Percentiles rank a stretch among this genome's conserved stretches.
These are phyloP conservation scores for Lanmaoa rubissima DNA, from an alignment of 768 basidiomycete species.

Conservation along the genomic window DNA sequence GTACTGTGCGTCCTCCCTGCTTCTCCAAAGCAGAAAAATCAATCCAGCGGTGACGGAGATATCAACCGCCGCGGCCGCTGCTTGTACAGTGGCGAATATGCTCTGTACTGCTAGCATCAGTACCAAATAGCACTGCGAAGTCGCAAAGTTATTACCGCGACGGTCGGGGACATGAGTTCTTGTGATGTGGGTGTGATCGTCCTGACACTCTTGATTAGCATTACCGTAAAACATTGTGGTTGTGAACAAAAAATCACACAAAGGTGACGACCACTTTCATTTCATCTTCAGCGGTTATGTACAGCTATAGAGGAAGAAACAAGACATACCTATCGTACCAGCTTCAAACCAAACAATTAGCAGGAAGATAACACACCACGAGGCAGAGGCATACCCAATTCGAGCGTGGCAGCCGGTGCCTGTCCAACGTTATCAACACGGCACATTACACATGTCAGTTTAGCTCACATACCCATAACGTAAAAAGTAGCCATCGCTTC, in stretches of 20 bases:
- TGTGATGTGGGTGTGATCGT: conserved; percentile 10
- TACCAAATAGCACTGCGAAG: not conserved
- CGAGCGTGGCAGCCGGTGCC: conserved; percentile 15
- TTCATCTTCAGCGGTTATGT: conserved; percentile 1
- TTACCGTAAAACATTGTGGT: not conserved
- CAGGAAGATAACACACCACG: not conserved
- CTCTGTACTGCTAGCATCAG: conserved; percentile 3
- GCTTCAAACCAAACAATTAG: conserved; percentile 6
- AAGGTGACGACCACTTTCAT: conserved; percentile 9
- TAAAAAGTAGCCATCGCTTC: conserved; percentile 12
- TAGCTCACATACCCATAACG: conserved; percentile 12
- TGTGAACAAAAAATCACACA: conserved; percentile 7
- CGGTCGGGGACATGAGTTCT: conserved; percentile 8
- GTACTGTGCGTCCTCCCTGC: conserved; percentile 16
- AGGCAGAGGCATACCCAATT: conserved; percentile 11
- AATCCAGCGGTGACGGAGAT: conserved; percentile 16
- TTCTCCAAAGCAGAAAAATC: conserved; percentile 11
- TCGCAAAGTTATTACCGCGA: conserved; percentile 1
- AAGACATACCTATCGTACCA: conserved; percentile 12
- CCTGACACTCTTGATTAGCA: conserved; percentile 5
- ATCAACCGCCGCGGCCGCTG: conserved; percentile 8
- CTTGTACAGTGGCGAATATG: conserved; percentile 8
- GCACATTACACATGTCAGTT: not conserved
- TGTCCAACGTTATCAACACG: conserved; percentile 8
- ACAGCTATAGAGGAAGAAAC: not conserved